Conservation (phyloP, 1,284 basidiomycete genomes). For the Polyporus tsugae region DNA sequence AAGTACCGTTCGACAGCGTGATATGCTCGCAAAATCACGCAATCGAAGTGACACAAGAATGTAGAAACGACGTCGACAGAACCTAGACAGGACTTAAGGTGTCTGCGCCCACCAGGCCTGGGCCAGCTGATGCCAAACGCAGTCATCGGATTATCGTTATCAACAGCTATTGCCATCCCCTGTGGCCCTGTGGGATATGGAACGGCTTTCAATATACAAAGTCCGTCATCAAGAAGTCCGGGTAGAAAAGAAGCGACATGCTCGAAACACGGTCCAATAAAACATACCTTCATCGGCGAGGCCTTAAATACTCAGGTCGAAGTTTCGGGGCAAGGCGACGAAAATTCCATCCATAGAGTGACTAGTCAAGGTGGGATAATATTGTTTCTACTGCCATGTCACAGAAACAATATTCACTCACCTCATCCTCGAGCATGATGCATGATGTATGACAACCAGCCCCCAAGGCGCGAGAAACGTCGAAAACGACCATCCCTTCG, state of each 20-base stretch:
- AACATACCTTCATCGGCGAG: too few species aligned
- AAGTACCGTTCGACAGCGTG: neutral
- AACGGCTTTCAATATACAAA: neutral
- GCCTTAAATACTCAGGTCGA: too few species aligned
- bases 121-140: neutral
- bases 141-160: neutral
- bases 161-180: neutral
- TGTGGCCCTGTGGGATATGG: neutral
- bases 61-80: neutral
- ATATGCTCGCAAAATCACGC: slow-evolving; percentile 7
- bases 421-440: neutral
- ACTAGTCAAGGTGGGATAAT: neutral
- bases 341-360: too few species aligned
- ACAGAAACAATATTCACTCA: neutral
- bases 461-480: neutral
- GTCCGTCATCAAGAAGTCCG: too few species aligned
- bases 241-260: too few species aligned
- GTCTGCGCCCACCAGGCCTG: neutral
- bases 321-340: too few species aligned
- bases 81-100: neutral
- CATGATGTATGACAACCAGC: neutral
- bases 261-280: too few species aligned
- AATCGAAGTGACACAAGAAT: neutral
- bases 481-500: too few species aligned
- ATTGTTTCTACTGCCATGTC: neutral